Evolutionary conservation across 768 basidiomycete species (phyloP).

Genomic region (Lactarius psammicola): DNA sequence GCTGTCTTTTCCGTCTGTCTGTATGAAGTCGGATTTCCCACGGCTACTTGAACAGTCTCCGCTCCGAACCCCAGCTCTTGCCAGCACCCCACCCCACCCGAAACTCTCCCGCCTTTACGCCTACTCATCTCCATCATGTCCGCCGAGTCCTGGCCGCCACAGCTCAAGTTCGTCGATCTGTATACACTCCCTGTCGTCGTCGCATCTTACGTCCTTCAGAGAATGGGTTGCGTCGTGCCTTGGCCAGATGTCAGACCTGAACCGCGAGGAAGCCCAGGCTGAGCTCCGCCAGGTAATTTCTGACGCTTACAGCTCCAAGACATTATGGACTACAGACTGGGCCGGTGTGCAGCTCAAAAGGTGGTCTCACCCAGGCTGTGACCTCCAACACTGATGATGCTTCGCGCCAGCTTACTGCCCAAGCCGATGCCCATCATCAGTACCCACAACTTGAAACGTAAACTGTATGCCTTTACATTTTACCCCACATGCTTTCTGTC

Average conservation of each 20-base stretch:
- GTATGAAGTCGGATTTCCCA: constrained; percentile 11
- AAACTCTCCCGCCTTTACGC: background rate
- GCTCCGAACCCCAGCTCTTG: background rate
- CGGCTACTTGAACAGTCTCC: background rate
- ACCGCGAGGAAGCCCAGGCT: constrained; percentile 83
- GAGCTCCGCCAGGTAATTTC: constrained; percentile 97
- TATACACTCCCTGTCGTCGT: constrained; percentile 9
- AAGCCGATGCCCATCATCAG: constrained; percentile 49
- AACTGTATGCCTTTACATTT: constrained; percentile 50
- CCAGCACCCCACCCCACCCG: background rate
- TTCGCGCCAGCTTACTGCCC: constrained; percentile 50
- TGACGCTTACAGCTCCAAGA: constrained; percentile 81
- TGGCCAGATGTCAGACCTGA: constrained; percentile 85
- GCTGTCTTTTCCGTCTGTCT: background rate
- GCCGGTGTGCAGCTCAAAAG: constrained; percentile 80
- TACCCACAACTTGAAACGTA: constrained; percentile 59
- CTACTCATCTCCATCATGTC: constrained; percentile 47
- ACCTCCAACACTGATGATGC: background rate
- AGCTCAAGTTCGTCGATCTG: constrained; percentile 57
- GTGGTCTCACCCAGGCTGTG: constrained; percentile 42
- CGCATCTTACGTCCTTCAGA: constrained; percentile 45
- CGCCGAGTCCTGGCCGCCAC: constrained; percentile 77
- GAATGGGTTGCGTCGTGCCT: constrained; percentile 95
- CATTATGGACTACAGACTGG: constrained; percentile 96
- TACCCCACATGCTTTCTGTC: background rate